These are phyloP conservation scores for Gracilaria caudata DNA, from an alignment of 23 red algal genomes.

Conservation along the genomic window DNA sequence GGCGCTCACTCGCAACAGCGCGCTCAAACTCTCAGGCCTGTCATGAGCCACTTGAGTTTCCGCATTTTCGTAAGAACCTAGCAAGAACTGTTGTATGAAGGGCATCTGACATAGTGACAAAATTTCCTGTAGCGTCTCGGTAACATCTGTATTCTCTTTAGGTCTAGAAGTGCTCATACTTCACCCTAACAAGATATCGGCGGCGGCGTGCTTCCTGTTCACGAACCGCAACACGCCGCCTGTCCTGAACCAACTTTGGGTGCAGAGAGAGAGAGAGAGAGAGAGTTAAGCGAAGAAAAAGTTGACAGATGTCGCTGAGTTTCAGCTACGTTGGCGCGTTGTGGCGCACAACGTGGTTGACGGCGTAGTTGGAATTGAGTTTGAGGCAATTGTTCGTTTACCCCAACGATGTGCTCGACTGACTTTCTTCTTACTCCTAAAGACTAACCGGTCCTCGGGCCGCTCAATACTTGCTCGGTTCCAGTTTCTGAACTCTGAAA, in stretches of 20 bases:
- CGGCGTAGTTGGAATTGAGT: background rate
- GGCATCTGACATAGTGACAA: constrained; percentile 38
- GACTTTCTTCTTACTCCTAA: background rate
- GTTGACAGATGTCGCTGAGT: background rate
- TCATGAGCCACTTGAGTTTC: constrained; percentile 8
- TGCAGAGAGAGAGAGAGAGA: background rate
- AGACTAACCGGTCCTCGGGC: background rate
- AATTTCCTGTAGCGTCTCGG: constrained; percentile 28
- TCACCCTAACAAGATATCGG: constrained; percentile 2
- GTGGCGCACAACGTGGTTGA: background rate
- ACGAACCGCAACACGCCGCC: background rate
- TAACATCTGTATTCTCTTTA: constrained; percentile 2
- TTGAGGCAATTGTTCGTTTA: background rate
- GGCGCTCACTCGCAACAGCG: constrained; percentile 24
- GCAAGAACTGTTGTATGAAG: constrained; percentile 43
- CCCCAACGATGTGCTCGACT: background rate
- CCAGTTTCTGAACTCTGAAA: background rate
- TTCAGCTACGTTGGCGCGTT: background rate
- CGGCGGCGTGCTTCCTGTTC: background rate
- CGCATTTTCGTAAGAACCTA: background rate
- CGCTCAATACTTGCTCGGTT: background rate
- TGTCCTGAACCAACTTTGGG: background rate
- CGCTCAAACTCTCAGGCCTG: constrained; percentile 24
- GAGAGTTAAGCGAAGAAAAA: background rate
- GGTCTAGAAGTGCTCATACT: background rate